Base-by-base conservation (phyloP, 768 basidiomycete species). In the Tylopilus sp. region DNA sequence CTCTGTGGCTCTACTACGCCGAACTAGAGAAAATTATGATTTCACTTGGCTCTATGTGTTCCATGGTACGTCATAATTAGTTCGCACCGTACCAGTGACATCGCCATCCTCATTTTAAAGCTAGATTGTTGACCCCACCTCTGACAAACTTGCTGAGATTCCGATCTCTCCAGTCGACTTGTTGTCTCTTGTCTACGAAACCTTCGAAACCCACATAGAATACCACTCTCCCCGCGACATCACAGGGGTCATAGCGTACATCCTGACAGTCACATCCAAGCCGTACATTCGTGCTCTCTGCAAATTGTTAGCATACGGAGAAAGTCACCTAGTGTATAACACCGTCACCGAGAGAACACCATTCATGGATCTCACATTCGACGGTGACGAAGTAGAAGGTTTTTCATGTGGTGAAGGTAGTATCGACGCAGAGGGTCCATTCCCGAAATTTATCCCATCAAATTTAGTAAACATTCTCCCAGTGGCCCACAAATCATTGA, bases 401-500 rank as follows among this genome's bases (percentile, higher is more conserved):
- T 73, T 71, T 13, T 78, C 74, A 33, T 65, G 70, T 3, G 71
- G 72, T 10, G 70, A 73, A 14, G 71, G 72, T n/a, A 70, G 73
- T 17, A 64, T 74, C 13, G 72, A 54, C 64, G 72, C 58, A 41
- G 73, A 73, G 34, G 71, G 74, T 4, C 65, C 69, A 8, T 85
- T 83, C 58, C 90, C 91, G 0, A 67, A 68, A 5, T 92, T 93
- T 67, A 80, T 92, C 53, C 78, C 81, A 4, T 56, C 59, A 6
- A 72, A 72, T 13, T 66, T 86, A 26, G 69, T 79, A 8, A 72
- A 77, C 41, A 74, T 80, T 8, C 69, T 92, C 4, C 78, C 82
- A 13, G 79, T 80, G 4, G 89, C 89, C 1, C 81, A 81, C 55
- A 85, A 81, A 59, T 92, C 91, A 0, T 68, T 92, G 11, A 74